These are phyloP conservation scores for Capillidium rhysosporum DNA, from an alignment of 371 early-diverging fungal genomes.

Conservation along the genomic window DNA sequence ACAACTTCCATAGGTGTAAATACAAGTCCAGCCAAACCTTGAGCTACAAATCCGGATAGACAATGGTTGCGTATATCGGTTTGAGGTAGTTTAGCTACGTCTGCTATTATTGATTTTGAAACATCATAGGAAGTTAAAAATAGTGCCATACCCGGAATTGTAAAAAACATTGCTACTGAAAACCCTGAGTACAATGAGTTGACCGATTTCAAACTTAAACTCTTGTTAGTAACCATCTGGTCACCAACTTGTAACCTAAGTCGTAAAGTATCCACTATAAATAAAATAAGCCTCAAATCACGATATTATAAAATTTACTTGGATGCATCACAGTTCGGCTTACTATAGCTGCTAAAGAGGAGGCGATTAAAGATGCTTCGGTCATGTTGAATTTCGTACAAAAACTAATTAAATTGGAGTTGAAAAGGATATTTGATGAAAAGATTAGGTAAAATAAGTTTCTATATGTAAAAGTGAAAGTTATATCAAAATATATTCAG, in stretches of 20 bases:
- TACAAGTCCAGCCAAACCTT: constrained; percentile 2
- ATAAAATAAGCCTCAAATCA: neutral
- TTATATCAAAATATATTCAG: too few species aligned
- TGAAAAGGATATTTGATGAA: too few species aligned
- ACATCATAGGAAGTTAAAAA: constrained; percentile 2
- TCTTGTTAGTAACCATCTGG: neutral
- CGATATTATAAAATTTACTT: neutral
- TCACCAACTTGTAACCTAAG: neutral
- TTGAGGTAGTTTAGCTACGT: neutral
- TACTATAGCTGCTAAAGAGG: constrained; percentile 1
- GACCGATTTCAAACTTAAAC: neutral
- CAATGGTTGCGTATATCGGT: neutral
- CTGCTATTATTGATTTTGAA: neutral
- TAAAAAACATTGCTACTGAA: constrained; percentile 4
- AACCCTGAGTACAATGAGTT: constrained; percentile 1
- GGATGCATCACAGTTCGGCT: constrained; percentile 5
- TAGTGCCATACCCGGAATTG: neutral
- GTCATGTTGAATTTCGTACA: neutral
- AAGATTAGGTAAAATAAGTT: too few species aligned
- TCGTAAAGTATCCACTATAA: constrained; percentile 5
- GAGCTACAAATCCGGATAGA: constrained; percentile 1
- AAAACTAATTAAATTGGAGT: too few species aligned
- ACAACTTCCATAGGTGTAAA: constrained; percentile 6
- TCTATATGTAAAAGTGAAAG: too few species aligned
- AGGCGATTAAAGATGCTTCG: neutral